Conservation (phyloP, 2,329 filamentous ascomycete species). For the Coleophoma eucalyptorum region DNA sequence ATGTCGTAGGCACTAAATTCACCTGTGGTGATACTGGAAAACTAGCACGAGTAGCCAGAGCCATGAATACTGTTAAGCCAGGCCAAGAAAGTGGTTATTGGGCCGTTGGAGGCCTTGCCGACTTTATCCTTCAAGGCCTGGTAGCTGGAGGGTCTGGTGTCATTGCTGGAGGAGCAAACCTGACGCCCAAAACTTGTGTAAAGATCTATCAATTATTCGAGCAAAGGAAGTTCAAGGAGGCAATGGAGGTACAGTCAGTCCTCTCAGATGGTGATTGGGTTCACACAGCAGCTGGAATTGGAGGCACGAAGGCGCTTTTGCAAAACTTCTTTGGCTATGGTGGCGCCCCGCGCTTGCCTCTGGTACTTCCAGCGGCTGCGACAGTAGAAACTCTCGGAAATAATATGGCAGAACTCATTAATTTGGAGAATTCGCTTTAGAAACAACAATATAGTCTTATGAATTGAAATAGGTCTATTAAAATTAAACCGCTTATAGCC, state of each 20-base stretch:
- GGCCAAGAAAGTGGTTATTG: no score
- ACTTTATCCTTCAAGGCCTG: conserved; percentile 66
- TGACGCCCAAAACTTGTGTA: conserved; percentile 60
- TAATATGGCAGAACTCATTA: no score
- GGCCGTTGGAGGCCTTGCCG: conserved; percentile 65
- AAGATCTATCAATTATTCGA: conserved; percentile 54
- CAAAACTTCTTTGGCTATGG: conserved; percentile 59
- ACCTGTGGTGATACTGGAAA: conserved; percentile 36
- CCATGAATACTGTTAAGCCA: no score
- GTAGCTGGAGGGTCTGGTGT: conserved; percentile 64
- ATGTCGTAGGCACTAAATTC: conserved; percentile 32
- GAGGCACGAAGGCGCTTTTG: conserved; percentile 61
- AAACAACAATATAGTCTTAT: no score
- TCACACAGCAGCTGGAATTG: conserved; percentile 61
- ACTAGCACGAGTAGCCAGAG: conserved; percentile 40
- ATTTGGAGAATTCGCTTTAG: no score
- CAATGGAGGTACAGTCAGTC: conserved; percentile 55
- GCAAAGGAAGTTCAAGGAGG: conserved; percentile 50
- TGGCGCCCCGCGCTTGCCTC: conserved; percentile 51
- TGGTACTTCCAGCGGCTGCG: conserved; percentile 9
- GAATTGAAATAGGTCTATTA: no score
- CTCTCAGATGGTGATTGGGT: conserved; percentile 64
- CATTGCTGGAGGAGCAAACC: conserved; percentile 65
- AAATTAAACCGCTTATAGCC: no score
- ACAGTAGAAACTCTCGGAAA: no score